These are phyloP conservation scores for Cenchrus purpureus DNA, from an alignment of 176 grass and related monocot genomes.

Conservation along the genomic window DNA sequence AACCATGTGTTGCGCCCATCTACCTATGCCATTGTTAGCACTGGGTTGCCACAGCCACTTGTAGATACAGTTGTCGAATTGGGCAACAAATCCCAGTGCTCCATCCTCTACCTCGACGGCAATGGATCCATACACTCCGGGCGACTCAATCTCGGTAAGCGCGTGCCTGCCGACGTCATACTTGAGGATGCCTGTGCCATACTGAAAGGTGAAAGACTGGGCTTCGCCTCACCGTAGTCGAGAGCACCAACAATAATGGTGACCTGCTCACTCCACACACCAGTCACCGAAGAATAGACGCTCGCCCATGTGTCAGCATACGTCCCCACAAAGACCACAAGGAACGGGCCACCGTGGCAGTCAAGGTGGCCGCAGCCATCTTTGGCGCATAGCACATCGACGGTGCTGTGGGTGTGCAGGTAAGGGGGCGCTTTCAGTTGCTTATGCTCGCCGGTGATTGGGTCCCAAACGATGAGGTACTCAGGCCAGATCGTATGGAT, in stretches of 20 bases:
- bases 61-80: neutral
- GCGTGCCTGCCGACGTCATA: neutral
- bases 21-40: neutral
- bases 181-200: neutral
- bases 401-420: neutral
- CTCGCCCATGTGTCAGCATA: neutral
- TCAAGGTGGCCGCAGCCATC: neutral
- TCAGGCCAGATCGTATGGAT: neutral
- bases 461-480: neutral
- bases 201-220: neutral
- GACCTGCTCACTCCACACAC: neutral
- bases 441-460: neutral
- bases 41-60: neutral
- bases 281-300: neutral
- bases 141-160: neutral
- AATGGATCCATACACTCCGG: neutral
- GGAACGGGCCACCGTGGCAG: neutral
- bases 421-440: neutral
- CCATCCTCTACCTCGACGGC: neutral
- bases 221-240: accelerated
- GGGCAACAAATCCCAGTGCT: neutral
- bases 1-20: neutral
- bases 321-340: neutral
- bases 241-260: neutral
- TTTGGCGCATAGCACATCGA: too few species aligned